These are phyloP conservation scores for Diospyros lotus DNA, from an alignment of 148 eudicot genomes.

Conservation along the genomic window DNA sequence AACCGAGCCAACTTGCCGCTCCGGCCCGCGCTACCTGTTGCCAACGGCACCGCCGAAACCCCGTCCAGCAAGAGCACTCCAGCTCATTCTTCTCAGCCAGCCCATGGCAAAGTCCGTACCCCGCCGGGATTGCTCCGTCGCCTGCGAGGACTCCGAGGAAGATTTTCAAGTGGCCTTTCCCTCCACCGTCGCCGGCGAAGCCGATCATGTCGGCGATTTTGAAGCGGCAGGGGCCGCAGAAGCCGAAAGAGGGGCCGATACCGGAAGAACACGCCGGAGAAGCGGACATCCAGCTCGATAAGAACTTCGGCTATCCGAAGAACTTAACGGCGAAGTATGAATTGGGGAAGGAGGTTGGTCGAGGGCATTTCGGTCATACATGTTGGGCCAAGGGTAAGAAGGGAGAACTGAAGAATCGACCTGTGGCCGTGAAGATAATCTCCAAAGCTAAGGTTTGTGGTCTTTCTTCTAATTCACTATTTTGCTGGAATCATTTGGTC, in stretches of 20 bases:
- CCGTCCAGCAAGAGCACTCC: conserved; percentile 33
- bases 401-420: conserved; percentile 67
- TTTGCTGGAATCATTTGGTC: background rate
- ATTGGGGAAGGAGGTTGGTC: conserved; percentile 83
- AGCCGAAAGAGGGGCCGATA: conserved; percentile 27
- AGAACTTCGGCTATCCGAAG: conserved; percentile 71
- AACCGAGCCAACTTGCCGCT: conserved; percentile 26
- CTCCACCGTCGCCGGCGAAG: conserved; percentile 99
- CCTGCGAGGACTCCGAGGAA: conserved; percentile 73
- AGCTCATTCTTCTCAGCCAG: conserved; percentile 40
- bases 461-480: conserved; percentile 15
- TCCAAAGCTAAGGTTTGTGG: conserved; percentile 91
- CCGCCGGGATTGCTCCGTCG: conserved; percentile 78
- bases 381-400: conserved; percentile 88
- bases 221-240: conserved; percentile 38
- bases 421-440: conserved; percentile 88
- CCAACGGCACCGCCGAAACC: conserved; percentile 7
- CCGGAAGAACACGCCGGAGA: conserved; percentile 30
- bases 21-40: conserved; percentile 9
- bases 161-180: conserved; percentile 78
- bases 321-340: conserved; percentile 74
- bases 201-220: conserved; percentile 80
- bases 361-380: conserved; percentile 99
- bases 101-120: conserved; percentile 60
- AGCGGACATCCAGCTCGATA: conserved; percentile 49